phyloP scores from a whole-genome alignment of 176 grass and related monocot species.

The Poa pratensis region DNA sequence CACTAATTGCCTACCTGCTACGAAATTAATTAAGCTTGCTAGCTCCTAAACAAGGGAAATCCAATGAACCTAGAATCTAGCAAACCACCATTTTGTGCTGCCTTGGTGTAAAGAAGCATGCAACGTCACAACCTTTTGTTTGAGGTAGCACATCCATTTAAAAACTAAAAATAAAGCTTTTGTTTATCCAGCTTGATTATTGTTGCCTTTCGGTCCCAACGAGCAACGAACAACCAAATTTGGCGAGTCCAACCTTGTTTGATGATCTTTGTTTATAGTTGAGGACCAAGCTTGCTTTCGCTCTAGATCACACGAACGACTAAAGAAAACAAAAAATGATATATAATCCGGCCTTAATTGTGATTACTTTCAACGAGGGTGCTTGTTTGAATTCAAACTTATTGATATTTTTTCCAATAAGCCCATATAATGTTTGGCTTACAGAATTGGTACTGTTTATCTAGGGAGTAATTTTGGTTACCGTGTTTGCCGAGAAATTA shows the following conservation, averaged over 20 bases:
- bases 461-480: no score
- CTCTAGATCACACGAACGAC: no score
- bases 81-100: constrained; percentile 27
- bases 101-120: constrained; percentile 1
- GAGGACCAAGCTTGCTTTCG: not conserved
- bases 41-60: not conserved
- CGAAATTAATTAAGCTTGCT: not conserved
- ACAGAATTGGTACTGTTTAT: no score
- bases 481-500: no score
- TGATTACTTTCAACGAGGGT: no score
- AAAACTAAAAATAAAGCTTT: not conserved
- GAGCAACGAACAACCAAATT: not conserved
- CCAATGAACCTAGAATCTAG: not conserved
- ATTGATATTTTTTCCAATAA: no score
- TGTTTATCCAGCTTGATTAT: not conserved
- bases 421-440: no score
- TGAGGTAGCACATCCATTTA: not conserved
- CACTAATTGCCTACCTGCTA: not conserved
- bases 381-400: no score
- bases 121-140: not conserved
- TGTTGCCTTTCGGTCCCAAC: constrained; percentile 3
- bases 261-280: not conserved
- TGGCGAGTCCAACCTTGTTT: not conserved
- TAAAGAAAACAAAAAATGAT: no score
- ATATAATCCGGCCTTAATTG: no score